Evolutionary conservation across 1,284 basidiomycete genomes (phyloP).

Genomic region (Ustilago nuda): DNA sequence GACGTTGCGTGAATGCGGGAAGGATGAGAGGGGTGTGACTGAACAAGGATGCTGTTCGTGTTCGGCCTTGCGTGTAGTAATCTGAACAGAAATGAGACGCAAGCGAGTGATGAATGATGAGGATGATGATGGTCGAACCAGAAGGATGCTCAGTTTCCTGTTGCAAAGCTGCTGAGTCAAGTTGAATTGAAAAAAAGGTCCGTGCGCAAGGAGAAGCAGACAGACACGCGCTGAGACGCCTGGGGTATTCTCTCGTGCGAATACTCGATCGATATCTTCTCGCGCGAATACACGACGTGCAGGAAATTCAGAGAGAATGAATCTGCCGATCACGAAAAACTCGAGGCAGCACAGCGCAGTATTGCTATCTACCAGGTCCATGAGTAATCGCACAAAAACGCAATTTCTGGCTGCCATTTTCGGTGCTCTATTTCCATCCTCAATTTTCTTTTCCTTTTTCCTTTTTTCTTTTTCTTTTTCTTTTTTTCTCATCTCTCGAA

Average conservation of each 20-base stretch:
- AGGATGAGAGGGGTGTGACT: not conserved
- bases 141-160: not conserved
- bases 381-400: not conserved
- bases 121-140: not conserved
- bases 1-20: not conserved
- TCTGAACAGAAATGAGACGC: not conserved
- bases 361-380: not conserved
- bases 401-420: constrained; percentile 4
- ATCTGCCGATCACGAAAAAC: constrained; percentile 16
- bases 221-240: too few species aligned
- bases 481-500: not conserved
- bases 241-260: too few species aligned
- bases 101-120: not conserved
- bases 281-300: too few species aligned
- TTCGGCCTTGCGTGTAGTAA: not conserved
- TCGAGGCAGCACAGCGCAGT: not conserved
- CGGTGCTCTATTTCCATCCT: not conserved
- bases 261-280: too few species aligned
- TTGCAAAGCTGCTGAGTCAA: constrained; percentile 14
- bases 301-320: not conserved
- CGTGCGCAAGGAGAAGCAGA: constrained; percentile 6
- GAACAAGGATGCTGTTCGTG: not conserved
- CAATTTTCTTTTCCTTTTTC: not conserved
- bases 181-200: constrained; percentile 7
- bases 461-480: not conserved